A percentile compares a stretch with the other conserved stretches of the same genome.
Evolutionary conservation across 208 protist genomes (phyloP).

Genomic region (Trypanosomatidae sp.): DNA sequence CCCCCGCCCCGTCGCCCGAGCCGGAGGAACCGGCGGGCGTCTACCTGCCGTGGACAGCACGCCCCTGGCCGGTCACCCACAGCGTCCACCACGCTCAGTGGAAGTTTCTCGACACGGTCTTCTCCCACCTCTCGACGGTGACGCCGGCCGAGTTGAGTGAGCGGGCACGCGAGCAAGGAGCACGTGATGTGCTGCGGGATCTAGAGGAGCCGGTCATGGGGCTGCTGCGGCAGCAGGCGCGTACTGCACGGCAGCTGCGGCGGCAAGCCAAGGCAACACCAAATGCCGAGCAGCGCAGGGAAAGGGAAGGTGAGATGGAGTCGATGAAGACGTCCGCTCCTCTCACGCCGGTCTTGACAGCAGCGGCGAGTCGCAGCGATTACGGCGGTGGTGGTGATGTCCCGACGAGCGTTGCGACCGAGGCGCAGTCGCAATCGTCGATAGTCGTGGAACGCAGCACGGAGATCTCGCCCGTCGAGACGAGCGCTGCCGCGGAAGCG

Average conservation of each 20-base stretch:
- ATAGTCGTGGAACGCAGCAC: too few species aligned
- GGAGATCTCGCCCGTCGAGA: too few species aligned
- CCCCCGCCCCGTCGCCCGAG: not conserved
- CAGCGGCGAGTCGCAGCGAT: too few species aligned
- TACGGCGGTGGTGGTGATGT: too few species aligned
- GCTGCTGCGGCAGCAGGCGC: constrained; percentile 24
- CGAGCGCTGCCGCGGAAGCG: too few species aligned
- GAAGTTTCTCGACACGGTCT: constrained; percentile 56
- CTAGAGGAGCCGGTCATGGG: constrained; percentile 51
- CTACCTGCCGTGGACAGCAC: constrained; percentile 65
- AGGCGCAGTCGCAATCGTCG: too few species aligned
- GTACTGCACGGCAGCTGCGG: constrained; percentile 5
- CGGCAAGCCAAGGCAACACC: constrained; percentile 1
- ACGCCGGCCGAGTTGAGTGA: constrained; percentile 34
- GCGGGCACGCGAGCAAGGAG: constrained; percentile 35
- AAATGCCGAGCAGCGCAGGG: too few species aligned
- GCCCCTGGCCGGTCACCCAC: constrained; percentile 55
- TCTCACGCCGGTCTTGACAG: too few species aligned
- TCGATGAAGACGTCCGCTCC: too few species aligned
- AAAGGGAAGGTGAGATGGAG: too few species aligned
- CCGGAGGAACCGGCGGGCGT: constrained; percentile 12
- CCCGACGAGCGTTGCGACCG: too few species aligned
- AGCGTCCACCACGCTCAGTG: constrained; percentile 42
- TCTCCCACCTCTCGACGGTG: constrained; percentile 45
- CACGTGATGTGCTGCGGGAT: constrained; percentile 47